phyloP scores from a whole-genome alignment of 768 basidiomycete species.

The Dendrothele bispora region DNA sequence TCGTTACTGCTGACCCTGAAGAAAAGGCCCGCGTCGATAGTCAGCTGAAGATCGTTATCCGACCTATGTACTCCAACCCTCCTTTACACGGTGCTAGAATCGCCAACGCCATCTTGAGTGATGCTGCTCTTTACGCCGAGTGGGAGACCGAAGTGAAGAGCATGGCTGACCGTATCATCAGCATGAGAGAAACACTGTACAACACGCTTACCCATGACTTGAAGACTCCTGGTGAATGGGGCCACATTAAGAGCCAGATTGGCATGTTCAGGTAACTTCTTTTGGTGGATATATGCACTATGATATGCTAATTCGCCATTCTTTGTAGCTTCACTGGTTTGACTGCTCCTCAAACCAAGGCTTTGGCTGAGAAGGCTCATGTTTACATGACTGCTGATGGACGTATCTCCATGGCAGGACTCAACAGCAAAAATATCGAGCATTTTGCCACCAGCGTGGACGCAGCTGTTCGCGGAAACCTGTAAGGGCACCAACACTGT shows the following conservation, averaged over 20 bases:
- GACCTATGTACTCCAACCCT: constrained; percentile 98
- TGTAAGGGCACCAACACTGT: constrained; percentile 34
- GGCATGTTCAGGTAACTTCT: constrained; percentile 89
- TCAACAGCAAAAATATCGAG: constrained; percentile 81
- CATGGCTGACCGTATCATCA: constrained; percentile 95
- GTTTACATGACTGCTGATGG: constrained; percentile 95
- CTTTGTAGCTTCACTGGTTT: constrained; percentile 79
- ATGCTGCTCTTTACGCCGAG: constrained; percentile 71
- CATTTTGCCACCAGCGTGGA: constrained; percentile 90
- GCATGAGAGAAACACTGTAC: constrained; percentile 86
- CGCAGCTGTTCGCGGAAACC: constrained; percentile 74
- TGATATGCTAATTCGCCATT: not conserved
- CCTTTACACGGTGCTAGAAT: constrained; percentile 88
- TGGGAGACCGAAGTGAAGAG: constrained; percentile 93
- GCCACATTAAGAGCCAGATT: constrained; percentile 92
- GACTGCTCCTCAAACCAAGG: constrained; percentile 74
- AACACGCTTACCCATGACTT: constrained; percentile 71
- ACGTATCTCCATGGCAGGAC: constrained; percentile 91
- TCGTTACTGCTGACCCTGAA: constrained; percentile 65
- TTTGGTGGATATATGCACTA: not conserved
- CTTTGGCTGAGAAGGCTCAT: constrained; percentile 84
- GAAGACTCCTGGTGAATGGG: constrained; percentile 93
- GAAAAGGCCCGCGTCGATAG: constrained; percentile 88
- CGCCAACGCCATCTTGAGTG: constrained; percentile 80
- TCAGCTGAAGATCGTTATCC: constrained; percentile 93